These are phyloP conservation scores for Krasilnikovozyma curviuscula DNA, from an alignment of 768 basidiomycete species.

Conservation along the genomic window DNA sequence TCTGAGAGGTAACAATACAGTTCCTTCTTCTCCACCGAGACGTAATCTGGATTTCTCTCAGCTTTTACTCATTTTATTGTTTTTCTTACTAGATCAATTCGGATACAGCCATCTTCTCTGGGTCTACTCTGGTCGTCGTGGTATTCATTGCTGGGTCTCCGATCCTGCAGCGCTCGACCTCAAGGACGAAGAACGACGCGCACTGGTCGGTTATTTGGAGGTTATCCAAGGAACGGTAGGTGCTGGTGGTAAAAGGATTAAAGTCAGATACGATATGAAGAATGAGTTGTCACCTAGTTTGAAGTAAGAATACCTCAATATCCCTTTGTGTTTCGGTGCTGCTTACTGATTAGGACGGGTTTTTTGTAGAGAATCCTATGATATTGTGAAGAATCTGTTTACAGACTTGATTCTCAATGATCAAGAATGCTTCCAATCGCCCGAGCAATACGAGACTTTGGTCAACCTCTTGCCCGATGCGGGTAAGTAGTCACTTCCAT, in stretches of 20 bases:
- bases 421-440: slow-evolving; percentile 59
- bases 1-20: slow-evolving; percentile 36
- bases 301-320: slow-evolving; percentile 33
- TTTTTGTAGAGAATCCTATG: neutral
- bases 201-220: slow-evolving; percentile 70
- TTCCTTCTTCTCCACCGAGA: neutral
- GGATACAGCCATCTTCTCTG: slow-evolving; percentile 78
- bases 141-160: slow-evolving; percentile 95
- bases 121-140: slow-evolving; percentile 97
- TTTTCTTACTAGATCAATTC: slow-evolving; percentile 42
- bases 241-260: slow-evolving; percentile 63
- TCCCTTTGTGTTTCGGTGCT: neutral
- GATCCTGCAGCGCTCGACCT: slow-evolving; percentile 71
- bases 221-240: slow-evolving; percentile 63
- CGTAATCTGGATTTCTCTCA: neutral
- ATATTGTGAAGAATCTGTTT: slow-evolving; percentile 41
- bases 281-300: slow-evolving; percentile 51
- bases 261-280: slow-evolving; percentile 33
- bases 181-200: slow-evolving; percentile 74
- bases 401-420: slow-evolving; percentile 49
- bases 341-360: neutral
- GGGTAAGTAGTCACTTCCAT: slow-evolving; percentile 17
- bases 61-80: neutral
- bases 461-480: slow-evolving; percentile 55
- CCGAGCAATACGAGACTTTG: slow-evolving; percentile 54